These are phyloP conservation scores for Aquilaria malaccensis DNA, from an alignment of 345 rosid species.

Conservation along the genomic window DNA sequence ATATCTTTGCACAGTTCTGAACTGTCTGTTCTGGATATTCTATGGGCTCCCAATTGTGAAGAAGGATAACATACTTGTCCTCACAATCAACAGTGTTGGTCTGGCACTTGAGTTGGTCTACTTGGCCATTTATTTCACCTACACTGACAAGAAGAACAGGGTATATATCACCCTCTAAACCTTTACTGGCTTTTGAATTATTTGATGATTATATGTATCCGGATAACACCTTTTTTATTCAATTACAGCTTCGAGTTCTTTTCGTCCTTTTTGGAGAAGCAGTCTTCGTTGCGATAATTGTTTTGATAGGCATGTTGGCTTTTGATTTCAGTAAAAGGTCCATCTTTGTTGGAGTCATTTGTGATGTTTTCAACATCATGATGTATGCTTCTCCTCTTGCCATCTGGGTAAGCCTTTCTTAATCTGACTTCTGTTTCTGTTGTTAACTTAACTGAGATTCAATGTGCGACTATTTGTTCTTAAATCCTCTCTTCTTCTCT, in stretches of 20 bases:
- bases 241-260: neutral
- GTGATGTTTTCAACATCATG: slow-evolving; percentile 38
- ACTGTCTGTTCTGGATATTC: slow-evolving; percentile 42
- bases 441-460: too few species aligned
- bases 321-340: slow-evolving; percentile 9
- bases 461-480: too few species aligned
- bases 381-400: slow-evolving; percentile 52
- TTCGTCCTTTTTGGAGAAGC: neutral
- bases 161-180: neutral
- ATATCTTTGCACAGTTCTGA: slow-evolving; percentile 31
- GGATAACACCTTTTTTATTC: neutral
- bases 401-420: slow-evolving; percentile 23
- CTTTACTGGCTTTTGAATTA: neutral
- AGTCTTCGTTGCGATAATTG: neutral
- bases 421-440: neutral
- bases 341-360: slow-evolving; percentile 38
- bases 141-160: slow-evolving; percentile 17
- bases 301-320: neutral
- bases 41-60: slow-evolving; percentile 52
- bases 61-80: slow-evolving; percentile 33
- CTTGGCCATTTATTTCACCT: slow-evolving; percentile 11
- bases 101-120: slow-evolving; percentile 25
- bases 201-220: neutral
- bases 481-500: neutral
- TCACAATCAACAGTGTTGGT: slow-evolving; percentile 38